Conservation (phyloP, 2,329 filamentous ascomycete species). For the Zymoseptoria passerinii region DNA sequence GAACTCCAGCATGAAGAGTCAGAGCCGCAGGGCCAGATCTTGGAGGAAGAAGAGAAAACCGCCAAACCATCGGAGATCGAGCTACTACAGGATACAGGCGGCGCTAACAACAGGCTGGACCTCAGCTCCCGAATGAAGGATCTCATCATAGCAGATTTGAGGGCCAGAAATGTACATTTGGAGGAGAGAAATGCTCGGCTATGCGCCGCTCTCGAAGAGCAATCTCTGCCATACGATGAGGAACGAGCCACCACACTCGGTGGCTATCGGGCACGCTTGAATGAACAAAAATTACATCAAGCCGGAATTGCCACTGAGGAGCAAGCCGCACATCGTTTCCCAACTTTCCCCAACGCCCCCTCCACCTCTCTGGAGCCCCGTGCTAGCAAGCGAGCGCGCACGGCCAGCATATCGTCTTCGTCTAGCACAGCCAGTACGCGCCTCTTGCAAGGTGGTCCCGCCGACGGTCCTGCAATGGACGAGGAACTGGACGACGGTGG, state of each 20-base stretch:
- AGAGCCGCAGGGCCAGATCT: too few relatives aligned
- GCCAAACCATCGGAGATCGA: neutral
- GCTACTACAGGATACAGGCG: neutral
- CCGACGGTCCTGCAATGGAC: neutral
- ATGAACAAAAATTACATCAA: neutral
- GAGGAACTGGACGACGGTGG: neutral
- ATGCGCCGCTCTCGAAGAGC: neutral
- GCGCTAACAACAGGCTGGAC: neutral
- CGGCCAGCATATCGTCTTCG: neutral
- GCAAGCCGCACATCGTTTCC: too few relatives aligned
- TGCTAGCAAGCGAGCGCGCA: neutral
- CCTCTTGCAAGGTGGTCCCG: too few relatives aligned
- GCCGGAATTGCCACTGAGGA: neutral
- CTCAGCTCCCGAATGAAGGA: neutral
- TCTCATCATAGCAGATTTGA: neutral
- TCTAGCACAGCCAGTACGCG: neutral
- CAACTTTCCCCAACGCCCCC: neutral
- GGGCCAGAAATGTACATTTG: neutral
- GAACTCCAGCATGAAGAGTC: neutral
- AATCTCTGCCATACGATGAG: neutral
- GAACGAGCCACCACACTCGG: neutral
- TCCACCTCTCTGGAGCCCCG: neutral
- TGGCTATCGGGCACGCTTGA: neutral
- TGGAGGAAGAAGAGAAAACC: neutral
- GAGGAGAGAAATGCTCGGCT: neutral